Conservation (phyloP, 345 rosid genomes). For the Acer negundo region DNA sequence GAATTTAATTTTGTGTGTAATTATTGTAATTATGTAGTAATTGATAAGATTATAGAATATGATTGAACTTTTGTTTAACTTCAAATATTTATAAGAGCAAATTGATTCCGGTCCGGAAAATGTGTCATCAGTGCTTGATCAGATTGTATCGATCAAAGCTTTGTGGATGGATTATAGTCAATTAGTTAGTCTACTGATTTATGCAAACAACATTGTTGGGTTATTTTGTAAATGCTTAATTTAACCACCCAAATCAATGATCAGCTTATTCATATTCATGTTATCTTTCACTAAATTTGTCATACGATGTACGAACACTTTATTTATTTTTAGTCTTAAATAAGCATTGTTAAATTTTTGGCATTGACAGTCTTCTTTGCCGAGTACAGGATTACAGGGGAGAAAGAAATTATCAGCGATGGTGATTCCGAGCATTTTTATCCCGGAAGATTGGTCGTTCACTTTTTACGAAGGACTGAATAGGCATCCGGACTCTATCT, state of each 20-base stretch:
- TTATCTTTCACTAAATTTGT: not conserved
- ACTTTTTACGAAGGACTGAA: slow-evolving; percentile 96
- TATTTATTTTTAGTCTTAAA: slow-evolving; percentile 6
- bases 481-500: slow-evolving; percentile 90
- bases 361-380: slow-evolving; percentile 19
- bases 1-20: not conserved
- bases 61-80: not conserved
- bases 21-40: not conserved
- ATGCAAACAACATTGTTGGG: not conserved
- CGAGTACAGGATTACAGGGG: slow-evolving; percentile 55
- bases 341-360: slow-evolving; percentile 5
- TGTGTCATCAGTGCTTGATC: not conserved
- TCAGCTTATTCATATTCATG: not conserved
- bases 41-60: not conserved
- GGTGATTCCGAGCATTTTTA: slow-evolving; percentile 96
- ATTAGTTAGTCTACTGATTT: not conserved
- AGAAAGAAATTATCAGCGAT: slow-evolving; percentile 87
- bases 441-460: slow-evolving; percentile 97
- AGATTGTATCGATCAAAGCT: not conserved
- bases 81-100: not conserved
- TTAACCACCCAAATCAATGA: not conserved
- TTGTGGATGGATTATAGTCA: not conserved
- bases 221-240: not conserved
- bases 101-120: not conserved
- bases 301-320: not conserved